A percentile compares a stretch with the other conserved stretches of the same genome.
These are phyloP conservation scores for Inonotus obliquus DNA, from an alignment of 1,284 basidiomycete genomes.

Conservation along the genomic window DNA sequence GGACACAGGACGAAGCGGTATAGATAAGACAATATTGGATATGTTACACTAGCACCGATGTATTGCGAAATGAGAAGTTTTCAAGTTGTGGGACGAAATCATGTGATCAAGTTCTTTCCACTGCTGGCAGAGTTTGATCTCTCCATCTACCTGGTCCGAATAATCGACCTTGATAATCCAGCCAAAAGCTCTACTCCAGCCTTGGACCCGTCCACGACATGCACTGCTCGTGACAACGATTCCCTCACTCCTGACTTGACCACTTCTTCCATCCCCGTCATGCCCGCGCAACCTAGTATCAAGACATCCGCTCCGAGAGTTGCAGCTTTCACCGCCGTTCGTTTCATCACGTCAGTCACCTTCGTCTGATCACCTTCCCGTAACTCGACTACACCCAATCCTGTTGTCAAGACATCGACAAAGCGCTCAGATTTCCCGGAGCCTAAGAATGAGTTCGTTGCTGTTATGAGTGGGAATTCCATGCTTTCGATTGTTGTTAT, in stretches of 20 bases:
- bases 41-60: neutral
- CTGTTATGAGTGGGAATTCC: conserved; percentile 37
- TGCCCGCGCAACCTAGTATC: conserved; percentile 43
- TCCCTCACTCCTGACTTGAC: conserved; percentile 34
- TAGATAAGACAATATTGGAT: neutral
- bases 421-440: conserved; percentile 22
- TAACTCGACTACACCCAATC: conserved; percentile 39
- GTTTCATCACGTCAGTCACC: conserved; percentile 34
- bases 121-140: neutral
- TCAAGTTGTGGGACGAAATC: neutral
- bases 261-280: conserved; percentile 42
- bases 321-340: conserved; percentile 29
- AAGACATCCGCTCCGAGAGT: conserved; percentile 32
- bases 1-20: neutral
- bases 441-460: conserved; percentile 24
- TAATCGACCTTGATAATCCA: neutral
- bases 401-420: conserved; percentile 40
- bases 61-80: neutral
- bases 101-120: neutral
- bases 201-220: conserved; percentile 40
- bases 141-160: neutral
- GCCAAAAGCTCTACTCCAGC: conserved; percentile 25
- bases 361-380: conserved; percentile 31
- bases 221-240: conserved; percentile 29
- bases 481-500: conserved; percentile 45